phyloP scores from a whole-genome alignment of 2,329 filamentous ascomycete species.

The Fusarium domesticum region DNA sequence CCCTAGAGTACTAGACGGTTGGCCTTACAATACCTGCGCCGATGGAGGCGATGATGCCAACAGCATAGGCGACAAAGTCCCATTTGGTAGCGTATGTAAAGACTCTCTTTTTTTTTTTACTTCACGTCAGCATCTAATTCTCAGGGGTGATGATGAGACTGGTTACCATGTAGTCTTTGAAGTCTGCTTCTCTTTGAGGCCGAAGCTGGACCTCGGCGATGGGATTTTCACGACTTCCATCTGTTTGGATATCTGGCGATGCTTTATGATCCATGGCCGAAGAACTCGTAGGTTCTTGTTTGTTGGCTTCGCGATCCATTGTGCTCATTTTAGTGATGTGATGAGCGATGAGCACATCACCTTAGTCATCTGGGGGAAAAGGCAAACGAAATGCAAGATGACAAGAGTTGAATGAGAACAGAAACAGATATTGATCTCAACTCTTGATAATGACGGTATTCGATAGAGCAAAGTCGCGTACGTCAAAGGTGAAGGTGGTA shows the following conservation, averaged over 20 bases:
- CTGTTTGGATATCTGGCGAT: neutral
- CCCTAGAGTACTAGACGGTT: no score
- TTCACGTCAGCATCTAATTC: neutral
- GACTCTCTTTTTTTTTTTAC: constrained; percentile 40
- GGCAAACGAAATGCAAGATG: neutral
- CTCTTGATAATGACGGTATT: no score
- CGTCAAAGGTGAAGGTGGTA: no score
- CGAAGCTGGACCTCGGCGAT: constrained; percentile 35
- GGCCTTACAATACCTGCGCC: constrained; percentile 43
- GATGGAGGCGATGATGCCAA: constrained; percentile 47
- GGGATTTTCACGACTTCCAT: constrained; percentile 27
- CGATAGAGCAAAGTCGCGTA: no score
- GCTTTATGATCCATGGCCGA: constrained; percentile 7
- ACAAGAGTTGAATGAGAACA: neutral
- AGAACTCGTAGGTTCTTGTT: constrained; percentile 3
- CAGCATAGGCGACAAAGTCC: constrained; percentile 49
- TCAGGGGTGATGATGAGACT: neutral
- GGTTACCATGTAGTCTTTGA: constrained; percentile 44
- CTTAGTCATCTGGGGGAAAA: neutral
- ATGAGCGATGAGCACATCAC: constrained; percentile 2
- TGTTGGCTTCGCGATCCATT: constrained; percentile 8
- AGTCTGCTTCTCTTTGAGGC: constrained; percentile 44
- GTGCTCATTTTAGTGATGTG: constrained; percentile 12
- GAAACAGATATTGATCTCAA: no score
- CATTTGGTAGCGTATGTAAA: constrained; percentile 54